A percentile compares a stretch with the other conserved stretches of the same genome.
phyloP scores from a whole-genome alignment of 2,329 filamentous ascomycete genomes.

The Ophiocordyceps camponoti-rufipedis region DNA sequence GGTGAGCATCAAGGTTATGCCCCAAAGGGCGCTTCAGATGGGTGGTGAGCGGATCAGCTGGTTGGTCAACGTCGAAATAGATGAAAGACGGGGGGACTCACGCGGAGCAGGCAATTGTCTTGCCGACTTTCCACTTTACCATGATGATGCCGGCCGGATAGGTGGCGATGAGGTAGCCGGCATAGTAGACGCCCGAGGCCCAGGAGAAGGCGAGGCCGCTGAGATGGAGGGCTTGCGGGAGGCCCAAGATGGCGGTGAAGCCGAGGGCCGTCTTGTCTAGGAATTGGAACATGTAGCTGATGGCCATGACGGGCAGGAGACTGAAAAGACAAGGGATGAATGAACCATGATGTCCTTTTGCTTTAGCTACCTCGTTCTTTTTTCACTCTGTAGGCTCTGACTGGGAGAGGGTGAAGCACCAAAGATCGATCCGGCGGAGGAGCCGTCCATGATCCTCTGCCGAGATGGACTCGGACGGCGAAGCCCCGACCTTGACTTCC shows the following conservation, averaged over 20 bases:
- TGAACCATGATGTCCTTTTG: too few species aligned
- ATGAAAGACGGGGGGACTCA: constrained; percentile 1
- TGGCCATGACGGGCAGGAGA: constrained; percentile 28
- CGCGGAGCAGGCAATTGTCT: constrained; percentile 8
- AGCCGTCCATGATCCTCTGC: not conserved
- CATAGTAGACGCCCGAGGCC: constrained; percentile 30
- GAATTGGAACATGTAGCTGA: constrained; percentile 40
- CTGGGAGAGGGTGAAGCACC: not conserved
- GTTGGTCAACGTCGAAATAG: not conserved
- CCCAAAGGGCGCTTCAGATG: constrained; percentile 11
- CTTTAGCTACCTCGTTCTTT: too few species aligned
- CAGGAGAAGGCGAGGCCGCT: constrained; percentile 32
- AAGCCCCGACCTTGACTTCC: not conserved
- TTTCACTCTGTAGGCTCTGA: not conserved
- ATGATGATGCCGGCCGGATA: constrained; percentile 10
- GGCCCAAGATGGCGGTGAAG: constrained; percentile 31
- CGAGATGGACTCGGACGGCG: not conserved
- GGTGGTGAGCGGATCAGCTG: not conserved
- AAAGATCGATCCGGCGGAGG: not conserved
- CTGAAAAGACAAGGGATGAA: not conserved
- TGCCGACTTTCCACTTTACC: constrained; percentile 10
- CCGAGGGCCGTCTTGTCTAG: constrained; percentile 39
- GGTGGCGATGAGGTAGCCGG: constrained; percentile 24
- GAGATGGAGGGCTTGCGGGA: constrained; percentile 24
- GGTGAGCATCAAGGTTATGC: constrained; percentile 22